A percentile compares a stretch with the other conserved stretches of the same genome.
phyloP scores from a whole-genome alignment of 164 flowering plant species.

The Vitis rotundifolia region DNA sequence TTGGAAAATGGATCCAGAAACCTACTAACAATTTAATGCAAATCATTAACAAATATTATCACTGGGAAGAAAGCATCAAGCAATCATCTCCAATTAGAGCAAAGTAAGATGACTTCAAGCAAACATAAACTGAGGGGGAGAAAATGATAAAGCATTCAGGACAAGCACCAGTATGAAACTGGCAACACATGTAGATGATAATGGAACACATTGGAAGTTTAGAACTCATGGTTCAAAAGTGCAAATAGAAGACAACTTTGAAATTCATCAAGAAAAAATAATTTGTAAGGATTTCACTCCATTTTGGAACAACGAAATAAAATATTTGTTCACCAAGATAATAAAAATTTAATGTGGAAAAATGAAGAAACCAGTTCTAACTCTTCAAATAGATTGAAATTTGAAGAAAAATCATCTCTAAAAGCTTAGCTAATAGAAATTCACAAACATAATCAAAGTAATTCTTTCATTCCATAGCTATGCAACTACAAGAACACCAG shows the following conservation, averaged over 20 bases:
- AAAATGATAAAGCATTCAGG: background rate
- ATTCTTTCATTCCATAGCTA: background rate
- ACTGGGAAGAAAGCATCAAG: background rate
- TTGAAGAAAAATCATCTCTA: background rate
- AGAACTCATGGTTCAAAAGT: background rate
- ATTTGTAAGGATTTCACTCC: background rate
- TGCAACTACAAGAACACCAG: background rate
- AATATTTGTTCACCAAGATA: background rate
- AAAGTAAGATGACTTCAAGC: background rate
- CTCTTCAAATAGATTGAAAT: background rate
- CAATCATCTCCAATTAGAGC: background rate
- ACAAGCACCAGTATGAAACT: background rate
- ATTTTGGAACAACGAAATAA: background rate
- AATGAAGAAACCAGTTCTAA: background rate
- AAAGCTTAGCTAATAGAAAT: background rate
- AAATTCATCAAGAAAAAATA: background rate
- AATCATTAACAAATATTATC: background rate
- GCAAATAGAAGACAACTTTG: background rate
- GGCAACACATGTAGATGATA: background rate
- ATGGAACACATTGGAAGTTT: background rate
- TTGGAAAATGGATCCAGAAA: slow-evolving; percentile 33
- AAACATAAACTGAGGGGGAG: background rate
- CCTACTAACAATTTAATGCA: slow-evolving; percentile 28
- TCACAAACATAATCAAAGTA: background rate
- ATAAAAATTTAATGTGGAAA: background rate